Percentiles rank a stretch among this genome's conserved stretches.
Evolutionary conservation across 176 grass and related monocot genomes (phyloP).

Genomic region (Coix lacrymajobi): DNA sequence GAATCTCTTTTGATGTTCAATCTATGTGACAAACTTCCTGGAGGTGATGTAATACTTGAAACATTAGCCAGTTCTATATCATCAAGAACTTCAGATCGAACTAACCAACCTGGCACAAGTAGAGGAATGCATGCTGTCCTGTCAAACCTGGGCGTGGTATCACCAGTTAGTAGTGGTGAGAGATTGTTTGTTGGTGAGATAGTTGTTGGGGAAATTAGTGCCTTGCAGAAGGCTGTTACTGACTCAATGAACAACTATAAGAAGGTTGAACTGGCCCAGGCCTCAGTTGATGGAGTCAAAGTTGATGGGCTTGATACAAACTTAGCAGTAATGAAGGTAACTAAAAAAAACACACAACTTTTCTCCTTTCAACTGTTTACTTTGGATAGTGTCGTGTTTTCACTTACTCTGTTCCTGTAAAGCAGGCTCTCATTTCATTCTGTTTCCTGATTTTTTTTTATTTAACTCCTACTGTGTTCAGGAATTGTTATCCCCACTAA

Average conservation of each 20-base stretch:
- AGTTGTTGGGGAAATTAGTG: conserved; percentile 79
- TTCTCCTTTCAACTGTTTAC: neutral
- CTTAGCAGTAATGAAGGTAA: conserved; percentile 97
- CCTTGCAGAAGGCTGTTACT: conserved; percentile 72
- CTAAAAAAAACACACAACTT: neutral
- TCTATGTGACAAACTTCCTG: conserved; percentile 92
- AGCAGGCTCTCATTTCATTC: conserved; percentile 13
- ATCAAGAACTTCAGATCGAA: conserved; percentile 47
- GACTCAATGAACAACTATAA: conserved; percentile 86
- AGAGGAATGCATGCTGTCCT: conserved; percentile 65
- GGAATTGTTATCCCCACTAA: conserved; percentile 74
- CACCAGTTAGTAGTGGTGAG: conserved; percentile 49
- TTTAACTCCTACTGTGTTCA: conserved; percentile 30
- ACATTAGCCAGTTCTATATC: conserved; percentile 55
- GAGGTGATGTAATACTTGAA: conserved; percentile 92
- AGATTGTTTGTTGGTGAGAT: conserved; percentile 83
- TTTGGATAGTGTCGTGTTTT: neutral
- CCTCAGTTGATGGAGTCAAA: conserved; percentile 86
- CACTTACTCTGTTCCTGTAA: neutral
- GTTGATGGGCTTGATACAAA: conserved; percentile 98
- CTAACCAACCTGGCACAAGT: conserved; percentile 36
- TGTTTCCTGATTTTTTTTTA: conserved; percentile 6
- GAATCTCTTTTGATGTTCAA: conserved; percentile 86
- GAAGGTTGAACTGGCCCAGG: conserved; percentile 83
- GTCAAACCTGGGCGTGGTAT: conserved; percentile 75